Evolutionary conservation across 164 flowering plant species (phyloP).

Genomic region (Santalum album): DNA sequence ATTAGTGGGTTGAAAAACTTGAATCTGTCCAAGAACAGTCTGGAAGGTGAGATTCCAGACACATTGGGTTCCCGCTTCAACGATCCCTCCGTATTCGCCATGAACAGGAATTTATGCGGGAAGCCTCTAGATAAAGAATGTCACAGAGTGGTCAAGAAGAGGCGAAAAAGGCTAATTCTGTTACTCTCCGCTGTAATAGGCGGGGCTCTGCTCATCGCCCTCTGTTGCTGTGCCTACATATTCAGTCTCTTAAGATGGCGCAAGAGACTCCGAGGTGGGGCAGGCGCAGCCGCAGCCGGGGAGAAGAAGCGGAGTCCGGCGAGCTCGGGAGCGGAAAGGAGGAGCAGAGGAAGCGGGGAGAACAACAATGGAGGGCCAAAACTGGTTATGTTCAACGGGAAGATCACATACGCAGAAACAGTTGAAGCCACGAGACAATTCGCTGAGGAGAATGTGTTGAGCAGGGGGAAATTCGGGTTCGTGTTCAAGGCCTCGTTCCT

Average conservation of each 20-base stretch:
- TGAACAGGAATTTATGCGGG: constrained; percentile 21
- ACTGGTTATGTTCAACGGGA: constrained; percentile 30
- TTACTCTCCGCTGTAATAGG: not conserved
- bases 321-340: constrained; percentile 15
- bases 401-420: constrained; percentile 24
- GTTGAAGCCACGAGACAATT: constrained; percentile 30
- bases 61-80: constrained; percentile 17
- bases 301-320: constrained; percentile 24
- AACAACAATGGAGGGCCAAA: constrained; percentile 18
- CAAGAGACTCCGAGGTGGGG: constrained; percentile 11
- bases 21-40: constrained; percentile 39
- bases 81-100: constrained; percentile 12
- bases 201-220: constrained; percentile 12
- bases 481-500: not conserved
- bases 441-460: constrained; percentile 27
- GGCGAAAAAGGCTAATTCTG: constrained; percentile 10
- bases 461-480: constrained; percentile 9
- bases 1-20: constrained; percentile 18
- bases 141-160: not conserved
- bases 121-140: constrained; percentile 19
- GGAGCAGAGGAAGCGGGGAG: constrained; percentile 16
- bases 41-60: constrained; percentile 28
- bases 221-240: constrained; percentile 21
- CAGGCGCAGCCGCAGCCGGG: constrained; percentile 1
- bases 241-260: constrained; percentile 26